These are phyloP conservation scores for Incumbomyces delicatus DNA, from an alignment of 2,329 filamentous ascomycete species.

Conservation along the genomic window DNA sequence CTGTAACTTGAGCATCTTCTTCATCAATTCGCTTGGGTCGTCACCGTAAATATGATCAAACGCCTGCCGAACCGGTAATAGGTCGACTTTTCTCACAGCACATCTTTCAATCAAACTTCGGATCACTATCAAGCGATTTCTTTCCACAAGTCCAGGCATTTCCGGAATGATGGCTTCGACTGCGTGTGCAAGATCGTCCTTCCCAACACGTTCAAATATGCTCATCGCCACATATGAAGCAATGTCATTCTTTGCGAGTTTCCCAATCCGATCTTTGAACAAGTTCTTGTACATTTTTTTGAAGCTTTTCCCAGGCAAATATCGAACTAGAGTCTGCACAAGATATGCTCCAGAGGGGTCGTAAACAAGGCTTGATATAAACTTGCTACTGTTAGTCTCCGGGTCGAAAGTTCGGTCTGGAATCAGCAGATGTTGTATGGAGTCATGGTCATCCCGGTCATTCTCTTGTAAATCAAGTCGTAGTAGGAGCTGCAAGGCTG, in stretches of 20 bases:
- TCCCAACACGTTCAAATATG: constrained; percentile 72
- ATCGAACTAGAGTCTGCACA: constrained; percentile 72
- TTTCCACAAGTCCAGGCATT: constrained; percentile 61
- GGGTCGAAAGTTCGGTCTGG: constrained; percentile 70
- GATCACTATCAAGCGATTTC: constrained; percentile 68
- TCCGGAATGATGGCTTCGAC: constrained; percentile 63
- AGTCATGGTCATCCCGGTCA: constrained; percentile 51
- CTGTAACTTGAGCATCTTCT: constrained; percentile 51
- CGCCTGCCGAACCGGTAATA: constrained; percentile 44
- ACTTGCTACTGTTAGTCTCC: constrained; percentile 62
- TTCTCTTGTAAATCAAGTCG: constrained; percentile 74
- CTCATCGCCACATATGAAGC: constrained; percentile 79
- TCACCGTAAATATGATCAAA: constrained; percentile 50
- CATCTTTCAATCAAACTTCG: constrained; percentile 77
- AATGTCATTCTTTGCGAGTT: constrained; percentile 77
- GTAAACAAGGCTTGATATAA: constrained; percentile 80
- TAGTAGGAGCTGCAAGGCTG: constrained; percentile 80
- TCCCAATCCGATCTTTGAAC: constrained; percentile 69
- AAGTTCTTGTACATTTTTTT: constrained; percentile 74
- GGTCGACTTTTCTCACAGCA: constrained; percentile 53
- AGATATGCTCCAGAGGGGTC: constrained; percentile 83
- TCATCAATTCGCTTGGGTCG: constrained; percentile 42
- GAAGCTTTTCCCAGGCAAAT: constrained; percentile 79
- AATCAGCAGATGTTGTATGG: constrained; percentile 59
- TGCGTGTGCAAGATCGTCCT: constrained; percentile 70